Evolutionary conservation across 169 alveolate genomes (phyloP), one percentile per base, ranked within the genome.

Genomic region (Theileria annulata): DNA sequence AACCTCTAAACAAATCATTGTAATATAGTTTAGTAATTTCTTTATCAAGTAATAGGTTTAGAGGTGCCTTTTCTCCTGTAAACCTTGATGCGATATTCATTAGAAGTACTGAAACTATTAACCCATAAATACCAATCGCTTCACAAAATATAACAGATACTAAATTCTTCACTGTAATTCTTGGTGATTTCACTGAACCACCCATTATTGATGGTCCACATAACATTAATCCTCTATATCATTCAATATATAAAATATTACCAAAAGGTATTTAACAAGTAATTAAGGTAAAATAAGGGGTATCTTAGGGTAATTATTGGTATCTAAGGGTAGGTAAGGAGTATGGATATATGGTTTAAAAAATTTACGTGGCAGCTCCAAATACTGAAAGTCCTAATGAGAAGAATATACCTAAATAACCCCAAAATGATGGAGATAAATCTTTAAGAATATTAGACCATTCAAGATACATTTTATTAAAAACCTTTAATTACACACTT

Each of bases 71-170:
- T 71, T 91, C 37, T 75, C 94, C 93, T 71, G 81, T 72, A 42
- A 79, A 77, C 54, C 64, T 76, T 66, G 87, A 85, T 31, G 87
- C 48, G 21, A 76, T 88, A 75, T 73, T 71, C 66, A 69, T 79
- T 31, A 79, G 82, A 76, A 88, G 73, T 10, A 91, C 88, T 30
- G 95, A 86, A 1, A 87, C 90, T 64, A 92, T 88, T 27, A 91
- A 90, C 28, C 93, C 94, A 74, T 91, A 93, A 71, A 88, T 90
- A 66, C 99, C 99, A 17, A 98, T 98, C 30, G 99, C 99, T 85
- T 98, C 99, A 91, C 99, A 98, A 91, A 98, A 98, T 84, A 98
- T 98, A 68, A 98, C 96, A 63, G 99, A 94, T 51, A 98, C 97
- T 73, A 98, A 86, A 91, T 98, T 98, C 93, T 98, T 98, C 30